Base-by-base conservation (phyloP, 768 basidiomycete species). In the Naematelia encephala region DNA sequence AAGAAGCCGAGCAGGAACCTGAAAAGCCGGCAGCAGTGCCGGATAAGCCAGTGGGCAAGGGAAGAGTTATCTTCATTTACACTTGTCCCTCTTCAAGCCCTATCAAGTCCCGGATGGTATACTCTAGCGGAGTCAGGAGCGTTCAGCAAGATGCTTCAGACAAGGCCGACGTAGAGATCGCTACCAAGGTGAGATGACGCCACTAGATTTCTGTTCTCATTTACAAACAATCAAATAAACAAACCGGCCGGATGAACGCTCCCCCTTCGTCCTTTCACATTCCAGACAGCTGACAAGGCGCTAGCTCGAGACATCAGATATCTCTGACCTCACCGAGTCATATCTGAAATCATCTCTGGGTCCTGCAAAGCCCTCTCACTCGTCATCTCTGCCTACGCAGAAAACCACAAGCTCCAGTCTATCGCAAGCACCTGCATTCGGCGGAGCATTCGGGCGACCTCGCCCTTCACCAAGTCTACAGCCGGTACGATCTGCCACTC, bases 41-140 rank as follows among this genome's bases (percentile, higher is more conserved):
- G 27, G 63, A 56, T 22, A 49, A 12, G 29, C 29, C 34, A 11
- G 51, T n/a, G n/a, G 51, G 34, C 21, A 71, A 72, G 46, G 71
- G 71, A 5, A 27, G 64, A 51, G 68, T 77, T 22, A 88, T 89
- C 51, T 92, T 91, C 77, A 88, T 96, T 57, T 98, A 97, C 77
- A 88, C 88, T 19, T 98, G 93, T 74, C 93, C 93, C 0, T 82
- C 86, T 2, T 69, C 77, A 13, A 90, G 88, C 4, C 88, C 89
- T 0, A 82, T 96, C 78, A 90, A 90, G 69, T 81, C 86, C 61
- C 83, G 91, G 45, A 92, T 98, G 89, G 73, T 96, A 30, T 94
- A 93, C 78, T 90, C 91, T 0, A 86, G 87, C 1, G 86, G 85
- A 8, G 83, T 84, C 11, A 67, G 80, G 10, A 75, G 82, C 19